Evolutionary conservation across 306 rosid species (phyloP).

Genomic region (Vigna reflexopilosa): DNA sequence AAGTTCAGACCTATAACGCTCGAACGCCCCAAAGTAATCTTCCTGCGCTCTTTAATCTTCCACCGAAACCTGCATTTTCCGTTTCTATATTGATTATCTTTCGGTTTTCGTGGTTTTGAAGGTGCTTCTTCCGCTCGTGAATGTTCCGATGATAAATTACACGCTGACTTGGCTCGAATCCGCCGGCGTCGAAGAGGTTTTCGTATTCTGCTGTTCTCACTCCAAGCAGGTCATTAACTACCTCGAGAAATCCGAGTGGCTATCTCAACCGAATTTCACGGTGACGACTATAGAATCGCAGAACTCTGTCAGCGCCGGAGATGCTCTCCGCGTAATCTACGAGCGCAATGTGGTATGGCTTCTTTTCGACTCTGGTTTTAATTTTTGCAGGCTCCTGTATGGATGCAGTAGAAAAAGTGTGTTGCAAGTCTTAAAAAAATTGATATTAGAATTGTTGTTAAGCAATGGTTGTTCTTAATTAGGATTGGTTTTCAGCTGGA

Average conservation of each 20-base stretch:
- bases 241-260: constrained; percentile 85
- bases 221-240: constrained; percentile 84
- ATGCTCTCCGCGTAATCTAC: constrained; percentile 84
- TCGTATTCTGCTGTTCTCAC: constrained; percentile 93
- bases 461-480: neutral
- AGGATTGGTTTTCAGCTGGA: neutral
- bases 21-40: constrained; percentile 86
- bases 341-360: constrained; percentile 92
- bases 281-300: constrained; percentile 87
- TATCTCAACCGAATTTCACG: constrained; percentile 72
- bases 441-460: neutral
- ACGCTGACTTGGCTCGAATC: constrained; percentile 96
- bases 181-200: constrained; percentile 96
- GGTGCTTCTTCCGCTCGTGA: constrained; percentile 88
- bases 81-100: neutral
- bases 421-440: neutral
- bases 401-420: neutral
- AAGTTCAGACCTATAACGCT: constrained; percentile 97
- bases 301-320: constrained; percentile 91
- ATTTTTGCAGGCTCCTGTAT: neutral
- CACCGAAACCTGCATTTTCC: neutral
- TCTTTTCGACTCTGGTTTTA: constrained; percentile 2
- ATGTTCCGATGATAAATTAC: constrained; percentile 92
- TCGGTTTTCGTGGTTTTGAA: constrained; percentile 23
- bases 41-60: neutral